Evolutionary conservation across 768 basidiomycete genomes (phyloP).

Genomic region (Mycena floridula): DNA sequence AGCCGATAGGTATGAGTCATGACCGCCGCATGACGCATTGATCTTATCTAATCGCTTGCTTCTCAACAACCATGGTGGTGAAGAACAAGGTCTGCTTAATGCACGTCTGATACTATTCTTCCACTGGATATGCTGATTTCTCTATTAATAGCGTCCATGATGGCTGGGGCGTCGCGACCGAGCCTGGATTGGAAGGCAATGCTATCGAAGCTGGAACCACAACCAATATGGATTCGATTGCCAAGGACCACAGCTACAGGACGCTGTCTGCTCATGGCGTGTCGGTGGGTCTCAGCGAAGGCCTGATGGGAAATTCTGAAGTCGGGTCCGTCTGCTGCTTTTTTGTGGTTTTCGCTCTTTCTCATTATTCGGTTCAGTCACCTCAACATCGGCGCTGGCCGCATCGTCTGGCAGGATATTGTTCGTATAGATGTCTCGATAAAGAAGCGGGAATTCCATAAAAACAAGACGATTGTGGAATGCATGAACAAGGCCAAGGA

Average conservation of each 20-base stretch:
- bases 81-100: conserved; percentile 91
- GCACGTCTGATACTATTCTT: conserved; percentile 34
- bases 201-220: conserved; percentile 84
- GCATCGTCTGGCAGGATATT: conserved; percentile 97
- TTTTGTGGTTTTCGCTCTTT: conserved; percentile 3
- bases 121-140: background rate
- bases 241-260: conserved; percentile 66
- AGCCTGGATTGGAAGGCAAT: conserved; percentile 73
- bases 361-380: conserved; percentile 43
- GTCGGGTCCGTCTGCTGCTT: conserved; percentile 63
- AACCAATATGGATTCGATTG: conserved; percentile 85
- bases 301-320: conserved; percentile 97
- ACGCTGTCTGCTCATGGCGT: conserved; percentile 79
- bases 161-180: conserved; percentile 82
- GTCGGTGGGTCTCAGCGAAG: conserved; percentile 89
- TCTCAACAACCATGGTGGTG: too few species aligned
- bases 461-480: conserved; percentile 65
- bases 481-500: conserved; percentile 75
- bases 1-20: too few species aligned
- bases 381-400: conserved; percentile 90
- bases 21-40: too few species aligned
- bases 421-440: conserved; percentile 91
- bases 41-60: conserved; percentile 1
- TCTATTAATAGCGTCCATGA: conserved; percentile 85
- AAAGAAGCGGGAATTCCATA: conserved; percentile 82